Conservation (phyloP, 2,329 filamentous ascomycete genomes). For the Pseudogymnoascus sp. region DNA sequence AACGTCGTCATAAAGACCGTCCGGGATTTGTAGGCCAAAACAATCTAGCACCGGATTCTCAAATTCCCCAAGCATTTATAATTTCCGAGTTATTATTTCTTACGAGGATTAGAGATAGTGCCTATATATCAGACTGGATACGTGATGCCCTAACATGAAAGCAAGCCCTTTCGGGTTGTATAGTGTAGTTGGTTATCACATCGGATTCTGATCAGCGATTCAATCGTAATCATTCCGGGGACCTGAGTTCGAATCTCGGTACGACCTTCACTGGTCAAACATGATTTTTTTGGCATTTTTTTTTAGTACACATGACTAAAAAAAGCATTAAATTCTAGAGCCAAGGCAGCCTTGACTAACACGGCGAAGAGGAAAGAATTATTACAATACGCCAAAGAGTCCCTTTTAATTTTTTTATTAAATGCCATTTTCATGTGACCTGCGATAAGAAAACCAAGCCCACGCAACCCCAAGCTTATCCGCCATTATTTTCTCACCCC, state of each 20-base stretch:
- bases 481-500: slow-evolving; percentile 8
- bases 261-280: slow-evolving; percentile 6
- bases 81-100: no score
- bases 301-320: not conserved
- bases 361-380: not conserved
- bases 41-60: no score
- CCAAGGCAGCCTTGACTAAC: not conserved
- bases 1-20: no score
- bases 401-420: not conserved
- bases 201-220: slow-evolving; percentile 6
- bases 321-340: not conserved
- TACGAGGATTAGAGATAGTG: no score
- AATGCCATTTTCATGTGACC: not conserved
- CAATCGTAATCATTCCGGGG: slow-evolving; percentile 2
- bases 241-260: slow-evolving; percentile 9
- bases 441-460: slow-evolving; percentile 8
- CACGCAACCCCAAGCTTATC: not conserved
- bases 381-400: not conserved
- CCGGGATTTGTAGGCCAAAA: no score
- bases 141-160: not conserved
- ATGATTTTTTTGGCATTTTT: not conserved
- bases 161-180: slow-evolving; percentile 8
- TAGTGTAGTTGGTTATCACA: slow-evolving; percentile 10
- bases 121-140: not conserved
- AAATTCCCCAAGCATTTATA: no score